Evolutionary conservation across 805 yeast genomes (phyloP).

Genomic region (Candida taoyuanica): DNA sequence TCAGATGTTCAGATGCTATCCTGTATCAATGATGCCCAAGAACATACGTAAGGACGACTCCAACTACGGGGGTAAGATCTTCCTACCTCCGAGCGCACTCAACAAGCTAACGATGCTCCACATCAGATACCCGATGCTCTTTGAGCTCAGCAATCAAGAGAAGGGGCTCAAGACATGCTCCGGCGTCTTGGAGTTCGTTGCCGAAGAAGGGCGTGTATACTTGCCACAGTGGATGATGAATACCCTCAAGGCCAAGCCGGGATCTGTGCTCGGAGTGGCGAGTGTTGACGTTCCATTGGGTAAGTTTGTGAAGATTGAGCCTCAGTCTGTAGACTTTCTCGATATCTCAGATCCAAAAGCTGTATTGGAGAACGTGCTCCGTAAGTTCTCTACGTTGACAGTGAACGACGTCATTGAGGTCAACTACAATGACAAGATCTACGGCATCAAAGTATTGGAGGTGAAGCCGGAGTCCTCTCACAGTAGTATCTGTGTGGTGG

Average conservation of each 20-base stretch:
- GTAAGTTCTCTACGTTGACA: conserved; percentile 86
- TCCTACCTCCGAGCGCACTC: conserved; percentile 89
- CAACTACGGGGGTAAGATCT: conserved; percentile 93
- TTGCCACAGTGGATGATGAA: conserved; percentile 96
- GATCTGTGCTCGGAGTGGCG: conserved; percentile 71
- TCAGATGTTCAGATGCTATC: conserved; percentile 89
- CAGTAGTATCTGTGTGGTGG: conserved; percentile 86
- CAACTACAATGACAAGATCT: conserved; percentile 73
- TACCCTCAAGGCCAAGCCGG: conserved; percentile 68
- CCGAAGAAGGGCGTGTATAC: conserved; percentile 95
- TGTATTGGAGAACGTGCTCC: conserved; percentile 84
- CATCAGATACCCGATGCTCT: conserved; percentile 94
- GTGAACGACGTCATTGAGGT: conserved; percentile 81
- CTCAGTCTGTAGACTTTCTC: conserved; percentile 88
- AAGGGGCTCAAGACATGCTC: conserved; percentile 64
- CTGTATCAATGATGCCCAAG: conserved; percentile 81
- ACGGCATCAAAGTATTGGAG: conserved; percentile 79
- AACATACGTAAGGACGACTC: conserved; percentile 65
- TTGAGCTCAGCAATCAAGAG: conserved; percentile 69
- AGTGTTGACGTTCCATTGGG: conserved; percentile 83
- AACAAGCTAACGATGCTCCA: conserved; percentile 85
- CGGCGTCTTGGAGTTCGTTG: conserved; percentile 93
- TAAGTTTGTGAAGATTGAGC: conserved; percentile 85
- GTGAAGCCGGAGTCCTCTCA: conserved; percentile 68
- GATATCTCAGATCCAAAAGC: conserved; percentile 97